Percentiles rank a stretch among this genome's conserved stretches.
phyloP scores from a whole-genome alignment of 1,284 basidiomycete species.

The Malassezia caprae region DNA sequence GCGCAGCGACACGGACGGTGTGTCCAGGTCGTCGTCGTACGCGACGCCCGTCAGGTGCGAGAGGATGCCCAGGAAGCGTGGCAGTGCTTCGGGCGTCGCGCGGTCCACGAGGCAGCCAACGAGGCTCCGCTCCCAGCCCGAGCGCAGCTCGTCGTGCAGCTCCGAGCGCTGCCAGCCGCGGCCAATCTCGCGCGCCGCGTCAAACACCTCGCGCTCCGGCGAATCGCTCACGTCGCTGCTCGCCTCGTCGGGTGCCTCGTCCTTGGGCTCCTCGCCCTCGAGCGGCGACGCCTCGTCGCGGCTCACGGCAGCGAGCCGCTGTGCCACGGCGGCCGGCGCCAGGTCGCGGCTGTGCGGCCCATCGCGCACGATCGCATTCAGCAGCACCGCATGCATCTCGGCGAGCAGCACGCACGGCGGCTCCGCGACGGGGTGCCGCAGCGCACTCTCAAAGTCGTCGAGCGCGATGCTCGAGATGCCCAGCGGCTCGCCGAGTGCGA shows the following conservation, averaged over 20 bases:
- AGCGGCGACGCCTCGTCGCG: conserved; percentile 29
- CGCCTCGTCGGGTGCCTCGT: conserved; percentile 3
- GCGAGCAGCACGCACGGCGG: conserved; percentile 66
- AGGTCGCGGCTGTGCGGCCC: conserved; percentile 49
- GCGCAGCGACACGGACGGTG: conserved; percentile 19
- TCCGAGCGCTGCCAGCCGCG: conserved; percentile 32
- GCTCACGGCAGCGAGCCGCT: conserved; percentile 22
- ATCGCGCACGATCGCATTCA: conserved; percentile 73
- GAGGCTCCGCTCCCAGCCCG: conserved; percentile 36
- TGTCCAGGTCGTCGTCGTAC: conserved; percentile 24
- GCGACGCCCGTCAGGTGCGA: conserved; percentile 40
- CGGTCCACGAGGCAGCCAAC: conserved; percentile 33
- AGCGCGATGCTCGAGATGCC: conserved; percentile 80
- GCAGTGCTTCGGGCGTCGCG: conserved; percentile 29
- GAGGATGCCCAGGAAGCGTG: conserved; percentile 38
- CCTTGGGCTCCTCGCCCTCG: conserved; percentile 27
- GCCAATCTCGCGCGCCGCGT: conserved; percentile 24
- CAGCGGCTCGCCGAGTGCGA: conserved; percentile 78
- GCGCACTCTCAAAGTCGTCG: conserved; percentile 81
- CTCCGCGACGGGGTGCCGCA: conserved; percentile 65
- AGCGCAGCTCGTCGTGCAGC: conserved; percentile 33
- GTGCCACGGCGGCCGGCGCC: conserved; percentile 10
- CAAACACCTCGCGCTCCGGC: conserved; percentile 24
- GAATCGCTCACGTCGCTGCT: conserved; percentile 10
- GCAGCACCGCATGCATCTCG: conserved; percentile 77